phyloP scores from a whole-genome alignment of 2,329 filamentous ascomycete species.

The Diaporthe eres region DNA sequence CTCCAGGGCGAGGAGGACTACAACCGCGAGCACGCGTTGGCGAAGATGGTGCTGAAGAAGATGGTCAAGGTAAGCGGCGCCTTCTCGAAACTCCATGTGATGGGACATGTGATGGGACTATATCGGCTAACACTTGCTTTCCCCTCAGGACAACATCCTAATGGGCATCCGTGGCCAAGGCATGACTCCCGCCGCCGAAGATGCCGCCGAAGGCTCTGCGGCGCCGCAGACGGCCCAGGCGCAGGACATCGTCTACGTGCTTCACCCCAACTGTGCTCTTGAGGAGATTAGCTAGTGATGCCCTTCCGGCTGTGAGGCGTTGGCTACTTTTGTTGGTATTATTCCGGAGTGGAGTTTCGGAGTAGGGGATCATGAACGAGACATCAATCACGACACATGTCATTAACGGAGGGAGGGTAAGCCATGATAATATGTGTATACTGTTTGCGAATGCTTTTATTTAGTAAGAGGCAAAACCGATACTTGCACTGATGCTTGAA shows the following conservation, averaged over 20 bases:
- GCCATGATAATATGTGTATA: slow-evolving; percentile 35
- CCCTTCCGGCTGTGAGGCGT: neutral
- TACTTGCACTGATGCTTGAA: neutral
- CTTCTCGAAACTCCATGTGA: neutral
- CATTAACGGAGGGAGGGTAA: slow-evolving; percentile 9
- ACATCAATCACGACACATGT: neutral
- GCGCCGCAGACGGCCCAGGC: slow-evolving; percentile 50
- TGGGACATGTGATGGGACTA: neutral
- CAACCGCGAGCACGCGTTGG: slow-evolving; percentile 79
- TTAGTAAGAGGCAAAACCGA: neutral
- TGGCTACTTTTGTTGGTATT: neutral
- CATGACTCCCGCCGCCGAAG: slow-evolving; percentile 61
- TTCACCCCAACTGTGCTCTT: slow-evolving; percentile 94
- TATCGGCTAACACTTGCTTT: slow-evolving; percentile 47
- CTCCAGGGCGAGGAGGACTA: slow-evolving; percentile 86
- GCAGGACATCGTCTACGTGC: slow-evolving; percentile 80
- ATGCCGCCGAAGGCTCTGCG: slow-evolving; percentile 60
- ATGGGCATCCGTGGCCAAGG: slow-evolving; percentile 81
- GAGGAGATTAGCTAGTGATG: slow-evolving; percentile 66
- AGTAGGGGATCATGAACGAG: slow-evolving; percentile 15
- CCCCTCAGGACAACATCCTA: slow-evolving; percentile 84
- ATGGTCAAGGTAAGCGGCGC: slow-evolving; percentile 86
- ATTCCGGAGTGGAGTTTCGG: slow-evolving; percentile 26
- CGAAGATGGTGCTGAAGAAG: slow-evolving; percentile 89
- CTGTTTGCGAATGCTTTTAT: neutral